Percentiles rank a stretch among this genome's conserved stretches.
Evolutionary conservation across 768 basidiomycete genomes (phyloP).

Genomic region (Lactarius sp.): DNA sequence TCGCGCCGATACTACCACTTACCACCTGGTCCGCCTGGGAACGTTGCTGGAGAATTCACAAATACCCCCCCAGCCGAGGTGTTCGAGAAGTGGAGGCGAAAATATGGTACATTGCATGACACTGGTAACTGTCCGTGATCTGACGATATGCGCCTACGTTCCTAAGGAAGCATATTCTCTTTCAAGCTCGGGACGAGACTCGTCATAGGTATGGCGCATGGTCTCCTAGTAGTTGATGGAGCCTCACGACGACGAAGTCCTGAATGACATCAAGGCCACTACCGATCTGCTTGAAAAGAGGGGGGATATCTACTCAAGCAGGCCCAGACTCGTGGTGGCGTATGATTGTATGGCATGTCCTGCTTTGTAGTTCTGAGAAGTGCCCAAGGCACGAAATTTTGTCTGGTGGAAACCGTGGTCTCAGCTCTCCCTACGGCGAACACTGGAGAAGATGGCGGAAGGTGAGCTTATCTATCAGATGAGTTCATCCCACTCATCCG

Average conservation of each 20-base stretch:
- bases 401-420: constrained; percentile 15
- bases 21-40: constrained; percentile 13
- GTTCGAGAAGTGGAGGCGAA: constrained; percentile 5
- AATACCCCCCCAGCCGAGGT: not conserved
- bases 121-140: too few relatives aligned
- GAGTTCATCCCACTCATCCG: not conserved
- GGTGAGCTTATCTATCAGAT: not conserved
- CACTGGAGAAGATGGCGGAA: constrained; percentile 19
- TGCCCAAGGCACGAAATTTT: constrained; percentile 19
- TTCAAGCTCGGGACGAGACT: constrained; percentile 10
- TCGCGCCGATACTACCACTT: constrained; percentile 4
- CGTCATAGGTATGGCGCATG: constrained; percentile 5
- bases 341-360: not conserved
- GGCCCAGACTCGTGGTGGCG: constrained; percentile 20
- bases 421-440: constrained; percentile 10
- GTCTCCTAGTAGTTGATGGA: not conserved
- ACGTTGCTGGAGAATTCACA: constrained; percentile 6
- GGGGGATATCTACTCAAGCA: constrained; percentile 23
- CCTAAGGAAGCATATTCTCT: constrained; percentile 18
- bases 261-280: constrained; percentile 7
- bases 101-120: constrained; percentile 2
- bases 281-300: constrained; percentile 19
- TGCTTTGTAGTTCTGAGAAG: not conserved
- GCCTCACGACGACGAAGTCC: constrained; percentile 3
- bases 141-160: not conserved